Base-by-base conservation (phyloP, 352 stramenopile species). In the Globisporangium irregulare region DNA sequence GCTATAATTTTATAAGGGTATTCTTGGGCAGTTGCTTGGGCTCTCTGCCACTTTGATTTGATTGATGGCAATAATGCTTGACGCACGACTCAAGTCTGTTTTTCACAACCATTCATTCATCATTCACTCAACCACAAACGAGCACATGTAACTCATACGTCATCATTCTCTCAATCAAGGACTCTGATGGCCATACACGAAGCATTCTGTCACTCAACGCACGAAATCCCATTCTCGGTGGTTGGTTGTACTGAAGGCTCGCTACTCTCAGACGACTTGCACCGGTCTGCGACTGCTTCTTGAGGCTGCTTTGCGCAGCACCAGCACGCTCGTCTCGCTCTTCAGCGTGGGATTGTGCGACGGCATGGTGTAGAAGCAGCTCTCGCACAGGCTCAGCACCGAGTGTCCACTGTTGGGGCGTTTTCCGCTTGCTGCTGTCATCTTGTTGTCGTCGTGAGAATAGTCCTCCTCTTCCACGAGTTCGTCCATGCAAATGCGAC, bases 401-500 rank as follows among this genome's bases (percentile, higher is more conserved):
- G 51, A n/a, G 10, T 24, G 4, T 32, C 50, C 22, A 27, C 10
- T 32, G 9, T 18, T 18, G 12, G 36, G 41, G 41, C 20, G 41
- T 48, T 15, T 48, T 12, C 14, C 12, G 24, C 8, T 27, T 32
- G 51, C 15, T 34, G 18, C 22, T 34, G 53, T 38, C 53, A 18
- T 41, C 18, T 12, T 43, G 27, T 15, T 38, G 25, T 59, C 25
- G 15, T 20, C 18, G 36, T n/a, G 7, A 46, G 27, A 60, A 32
- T 43, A 29, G 15, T n/a, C 15, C 41, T 59, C 54, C 27, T 59
- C 54, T 32, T 27, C 15, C 7, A 46, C 55, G 15, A 60, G 22
- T 4, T 60, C 55, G 55, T 38, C 18, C 55, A 36, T 14, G 55
- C 55, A 60, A 60, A 43, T n/a, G 29, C 55, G 55, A 60, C 55